phyloP scores from a whole-genome alignment of 2,329 filamentous ascomycete species.

The Calonectria honghensis region DNA sequence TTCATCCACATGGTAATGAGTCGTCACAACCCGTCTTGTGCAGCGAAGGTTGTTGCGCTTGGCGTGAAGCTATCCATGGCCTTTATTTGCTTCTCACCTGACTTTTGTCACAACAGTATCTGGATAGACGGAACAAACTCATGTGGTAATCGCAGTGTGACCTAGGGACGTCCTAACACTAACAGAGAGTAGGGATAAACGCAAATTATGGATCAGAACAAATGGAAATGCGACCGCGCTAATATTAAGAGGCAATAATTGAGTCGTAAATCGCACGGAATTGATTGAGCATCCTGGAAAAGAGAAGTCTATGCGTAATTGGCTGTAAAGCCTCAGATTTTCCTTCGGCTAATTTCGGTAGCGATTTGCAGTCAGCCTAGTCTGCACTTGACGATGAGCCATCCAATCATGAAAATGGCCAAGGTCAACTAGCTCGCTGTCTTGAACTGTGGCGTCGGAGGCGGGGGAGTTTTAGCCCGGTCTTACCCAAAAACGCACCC shows the following conservation, averaged over 20 bases:
- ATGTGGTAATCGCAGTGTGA: not conserved
- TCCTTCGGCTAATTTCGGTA: not conserved
- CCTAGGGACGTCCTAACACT: not conserved
- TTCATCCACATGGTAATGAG: not conserved
- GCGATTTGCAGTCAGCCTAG: not conserved
- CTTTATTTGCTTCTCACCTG: not conserved
- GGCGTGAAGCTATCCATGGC: not conserved
- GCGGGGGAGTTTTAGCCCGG: constrained; percentile 43
- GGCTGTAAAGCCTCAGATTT: not conserved
- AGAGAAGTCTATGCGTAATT: not conserved
- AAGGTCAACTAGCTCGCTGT: not conserved
- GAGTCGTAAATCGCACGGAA: no score
- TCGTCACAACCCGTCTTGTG: not conserved
- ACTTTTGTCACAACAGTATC: not conserved
- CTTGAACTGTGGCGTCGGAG: constrained; percentile 24
- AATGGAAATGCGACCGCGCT: no score
- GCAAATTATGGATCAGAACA: no score
- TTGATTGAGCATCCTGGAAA: not conserved
- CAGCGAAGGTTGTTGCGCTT: not conserved
- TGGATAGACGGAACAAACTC: no score
- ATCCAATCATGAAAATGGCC: not conserved
- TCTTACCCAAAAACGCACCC: constrained; percentile 29
- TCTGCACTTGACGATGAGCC: no score
- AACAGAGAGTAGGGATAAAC: not conserved
- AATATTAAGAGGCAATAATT: no score